phyloP scores from a whole-genome alignment of 2,329 filamentous ascomycete genomes.

The Exophiala aquamarina region DNA sequence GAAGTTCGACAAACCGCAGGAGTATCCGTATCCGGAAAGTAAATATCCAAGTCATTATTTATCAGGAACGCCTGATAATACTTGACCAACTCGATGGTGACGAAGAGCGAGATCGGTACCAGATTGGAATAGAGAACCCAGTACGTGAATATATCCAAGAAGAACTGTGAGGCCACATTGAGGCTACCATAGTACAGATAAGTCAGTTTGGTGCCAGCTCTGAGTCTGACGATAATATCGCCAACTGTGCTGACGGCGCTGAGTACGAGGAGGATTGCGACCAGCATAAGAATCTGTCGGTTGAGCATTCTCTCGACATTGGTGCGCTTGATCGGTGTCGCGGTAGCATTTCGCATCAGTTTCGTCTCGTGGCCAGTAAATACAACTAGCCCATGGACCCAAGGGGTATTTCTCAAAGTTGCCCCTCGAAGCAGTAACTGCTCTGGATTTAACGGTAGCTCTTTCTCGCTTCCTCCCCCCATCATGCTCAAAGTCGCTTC shows the following conservation, averaged over 20 bases:
- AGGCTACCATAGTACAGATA: conserved; percentile 67
- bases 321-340: conserved; percentile 94
- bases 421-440: conserved; percentile 91
- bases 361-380: conserved; percentile 99
- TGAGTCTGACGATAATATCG: conserved; percentile 76
- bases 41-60: conserved; percentile 96
- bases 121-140: conserved; percentile 97
- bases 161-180: conserved; percentile 75
- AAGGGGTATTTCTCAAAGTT: conserved; percentile 91
- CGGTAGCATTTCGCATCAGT: conserved; percentile 96
- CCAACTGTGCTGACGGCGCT: conserved; percentile 90
- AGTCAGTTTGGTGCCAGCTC: conserved; percentile 59
- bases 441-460: conserved; percentile 84
- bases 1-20: conserved; percentile 95
- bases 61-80: conserved; percentile 98
- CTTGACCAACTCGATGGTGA: conserved; percentile 96
- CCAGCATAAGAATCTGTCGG: conserved; percentile 84
- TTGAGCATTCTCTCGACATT: conserved; percentile 95
- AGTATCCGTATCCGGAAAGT: conserved; percentile 92
- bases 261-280: conserved; percentile 77
- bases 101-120: conserved; percentile 96
- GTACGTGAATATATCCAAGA: conserved; percentile 93
- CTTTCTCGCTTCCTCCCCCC: conserved; percentile 84
- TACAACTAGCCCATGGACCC: conserved; percentile 94
- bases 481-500: conserved; percentile 94